Evolutionary conservation across 2,329 filamentous ascomycete species (phyloP), one percentile per base, ranked within the genome.

Genomic region (Calcarisporium arbuscula): DNA sequence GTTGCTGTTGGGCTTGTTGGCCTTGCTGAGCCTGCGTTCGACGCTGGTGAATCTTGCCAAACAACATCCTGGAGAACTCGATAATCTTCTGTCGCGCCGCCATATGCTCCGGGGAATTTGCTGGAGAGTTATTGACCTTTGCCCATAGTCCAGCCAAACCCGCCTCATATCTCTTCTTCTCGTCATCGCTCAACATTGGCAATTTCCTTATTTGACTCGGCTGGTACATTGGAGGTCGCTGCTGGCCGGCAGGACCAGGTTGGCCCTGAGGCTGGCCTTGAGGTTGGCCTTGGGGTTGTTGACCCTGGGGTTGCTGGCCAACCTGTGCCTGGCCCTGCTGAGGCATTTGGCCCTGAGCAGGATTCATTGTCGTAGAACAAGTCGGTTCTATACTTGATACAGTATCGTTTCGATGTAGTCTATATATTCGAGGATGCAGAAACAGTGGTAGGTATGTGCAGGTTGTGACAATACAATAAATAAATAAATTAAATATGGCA

Each of bases 21-120:
- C 58, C 52, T 29, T 57, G 54, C 19, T 59, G 55, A 8, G 57
- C 53, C 32, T 61, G 59, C 3, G 45, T 47, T 19, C 61, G 53
- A 14, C 61, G 53, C 32, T 53, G 50, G 33, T 70, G 63, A 5
- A 77, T 63, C 52, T 77, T 80, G 0, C 52, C 54, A 4, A 65
- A 55, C 3, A 82, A 62, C 55, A 75, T 77, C 28, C 65, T 65
- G 0, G 76, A 75, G 49, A 82, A 81, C 8, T 80, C 74, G 6
- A 60, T 53, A 16, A 82, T 72, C 56, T 79, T 80, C 26, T 66
- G 64, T 42, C 67, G 69, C 0, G 77, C 75, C 0, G 62, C 58
- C 17, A 63, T 53, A 29, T 78, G 67, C 16, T 70, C 64, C 1
- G 49, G 46, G 4, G 71, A 72, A 16, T 70, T 69, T 2, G 64